Conservation (phyloP, 208 protist species). For the Crithidia bombi region DNA sequence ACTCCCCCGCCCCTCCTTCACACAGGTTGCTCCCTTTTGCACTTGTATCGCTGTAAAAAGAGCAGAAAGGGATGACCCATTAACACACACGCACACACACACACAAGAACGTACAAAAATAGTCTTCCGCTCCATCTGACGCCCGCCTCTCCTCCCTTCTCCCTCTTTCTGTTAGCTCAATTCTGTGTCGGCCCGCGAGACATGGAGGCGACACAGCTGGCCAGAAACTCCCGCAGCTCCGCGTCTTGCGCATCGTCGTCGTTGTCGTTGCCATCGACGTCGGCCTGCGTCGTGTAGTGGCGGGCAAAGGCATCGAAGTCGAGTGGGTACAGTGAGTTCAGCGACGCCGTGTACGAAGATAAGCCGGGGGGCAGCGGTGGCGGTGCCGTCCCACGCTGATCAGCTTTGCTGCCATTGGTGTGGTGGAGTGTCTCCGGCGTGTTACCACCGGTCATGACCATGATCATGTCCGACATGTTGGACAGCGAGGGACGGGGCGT, state of each 20-base stretch:
- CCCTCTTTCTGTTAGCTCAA: constrained; percentile 4
- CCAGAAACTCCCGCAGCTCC: constrained; percentile 66
- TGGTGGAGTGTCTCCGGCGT: constrained; percentile 11
- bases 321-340: constrained; percentile 57
- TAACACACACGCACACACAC: neutral
- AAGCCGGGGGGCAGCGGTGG: neutral
- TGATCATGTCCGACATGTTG: neutral
- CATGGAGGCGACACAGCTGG: constrained; percentile 54
- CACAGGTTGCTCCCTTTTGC: too few relatives aligned
- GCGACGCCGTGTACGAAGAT: constrained; percentile 12
- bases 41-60: too few relatives aligned
- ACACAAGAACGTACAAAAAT: neutral
- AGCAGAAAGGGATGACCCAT: too few relatives aligned
- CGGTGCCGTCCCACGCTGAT: neutral
- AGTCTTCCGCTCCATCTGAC: neutral
- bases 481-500: constrained; percentile 18
- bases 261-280: constrained; percentile 30
- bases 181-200: constrained; percentile 17
- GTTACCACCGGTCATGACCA: constrained; percentile 30
- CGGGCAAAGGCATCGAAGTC: constrained; percentile 66
- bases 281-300: constrained; percentile 22
- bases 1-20: too few relatives aligned
- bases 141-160: neutral
- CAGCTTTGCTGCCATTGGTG: neutral
- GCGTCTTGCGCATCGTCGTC: constrained; percentile 49